Conservation (phyloP, 805 yeast species). For the Kluyveromyces wickerhamii region DNA sequence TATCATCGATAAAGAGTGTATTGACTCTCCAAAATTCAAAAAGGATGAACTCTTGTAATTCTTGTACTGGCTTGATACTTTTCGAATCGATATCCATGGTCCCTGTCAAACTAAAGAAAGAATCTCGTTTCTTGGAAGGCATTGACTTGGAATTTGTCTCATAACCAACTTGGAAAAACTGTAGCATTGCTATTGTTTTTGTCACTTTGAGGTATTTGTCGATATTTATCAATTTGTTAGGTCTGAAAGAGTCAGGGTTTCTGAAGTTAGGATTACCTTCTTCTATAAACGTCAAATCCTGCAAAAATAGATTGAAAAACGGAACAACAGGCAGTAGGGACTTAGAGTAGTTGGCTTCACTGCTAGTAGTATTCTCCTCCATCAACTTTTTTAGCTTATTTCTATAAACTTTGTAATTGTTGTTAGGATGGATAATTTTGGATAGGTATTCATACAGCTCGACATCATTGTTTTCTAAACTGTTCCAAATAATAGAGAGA, state of each 20-base stretch:
- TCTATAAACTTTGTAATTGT: conserved; percentile 64
- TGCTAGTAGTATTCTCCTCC: conserved; percentile 26
- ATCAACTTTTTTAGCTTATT: conserved; percentile 50
- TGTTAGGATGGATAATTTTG: conserved; percentile 65
- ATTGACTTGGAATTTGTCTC: conserved; percentile 14
- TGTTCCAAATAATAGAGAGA: conserved; percentile 50
- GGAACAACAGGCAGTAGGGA: conserved; percentile 59
- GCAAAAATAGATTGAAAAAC: conserved; percentile 63
- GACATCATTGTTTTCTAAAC: conserved; percentile 48
- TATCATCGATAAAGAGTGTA: conserved; percentile 49
- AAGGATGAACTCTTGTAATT: conserved; percentile 45
- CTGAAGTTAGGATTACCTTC: conserved; percentile 73
- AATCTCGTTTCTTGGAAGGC: conserved; percentile 16
- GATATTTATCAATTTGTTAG: conserved; percentile 51
- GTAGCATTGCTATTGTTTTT: conserved; percentile 56
- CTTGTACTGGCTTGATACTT: conserved; percentile 28
- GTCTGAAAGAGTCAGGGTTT: conserved; percentile 43
- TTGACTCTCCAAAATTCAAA: conserved; percentile 65
- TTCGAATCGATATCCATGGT: conserved; percentile 23
- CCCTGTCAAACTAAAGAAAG: conserved; percentile 22
- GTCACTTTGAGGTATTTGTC: conserved; percentile 67
- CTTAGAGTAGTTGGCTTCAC: conserved; percentile 12
- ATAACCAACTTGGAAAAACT: conserved; percentile 59
- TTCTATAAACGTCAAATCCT: conserved; percentile 71
- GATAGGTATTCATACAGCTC: conserved; percentile 57